Conservation (phyloP, 2,329 filamentous ascomycete species). For the Neonectria sp. region DNA sequence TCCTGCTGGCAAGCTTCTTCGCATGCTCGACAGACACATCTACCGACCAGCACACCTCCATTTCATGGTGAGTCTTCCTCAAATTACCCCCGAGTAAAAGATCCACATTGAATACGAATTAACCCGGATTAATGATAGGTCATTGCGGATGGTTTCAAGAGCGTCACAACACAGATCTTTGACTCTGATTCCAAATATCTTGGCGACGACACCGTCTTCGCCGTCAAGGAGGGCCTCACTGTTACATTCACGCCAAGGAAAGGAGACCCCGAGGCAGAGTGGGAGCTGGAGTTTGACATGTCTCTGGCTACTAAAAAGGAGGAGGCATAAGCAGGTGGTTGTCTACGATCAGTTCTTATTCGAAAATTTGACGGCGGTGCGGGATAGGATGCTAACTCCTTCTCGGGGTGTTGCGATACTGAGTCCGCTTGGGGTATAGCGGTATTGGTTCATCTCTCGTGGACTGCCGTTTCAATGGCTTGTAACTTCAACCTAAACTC, state of each 20-base stretch:
- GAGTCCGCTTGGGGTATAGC: no score
- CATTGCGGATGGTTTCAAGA: conserved; percentile 72
- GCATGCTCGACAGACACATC: conserved; percentile 68
- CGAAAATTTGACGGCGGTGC: background rate
- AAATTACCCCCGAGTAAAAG: background rate
- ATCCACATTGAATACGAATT: background rate
- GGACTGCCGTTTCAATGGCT: no score
- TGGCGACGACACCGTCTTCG: conserved; percentile 41
- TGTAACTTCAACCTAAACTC: no score
- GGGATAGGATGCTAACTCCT: no score
- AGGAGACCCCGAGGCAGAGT: conserved; percentile 37
- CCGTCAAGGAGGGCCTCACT: conserved; percentile 43
- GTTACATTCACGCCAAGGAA: conserved; percentile 41
- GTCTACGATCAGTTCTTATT: background rate
- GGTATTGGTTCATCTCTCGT: no score
- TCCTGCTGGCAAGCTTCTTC: conserved; percentile 67
- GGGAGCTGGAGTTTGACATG: conserved; percentile 40
- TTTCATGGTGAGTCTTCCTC: conserved; percentile 61
- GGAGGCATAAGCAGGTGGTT: background rate
- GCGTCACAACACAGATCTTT: conserved; percentile 78
- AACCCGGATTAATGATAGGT: conserved; percentile 43
- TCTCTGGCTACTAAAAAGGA: conserved; percentile 18
- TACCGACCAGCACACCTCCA: conserved; percentile 74
- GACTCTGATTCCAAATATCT: conserved; percentile 41
- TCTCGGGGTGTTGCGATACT: no score